phyloP scores from a whole-genome alignment of 2,329 filamentous ascomycete genomes.

The Didymella keratinophila region DNA sequence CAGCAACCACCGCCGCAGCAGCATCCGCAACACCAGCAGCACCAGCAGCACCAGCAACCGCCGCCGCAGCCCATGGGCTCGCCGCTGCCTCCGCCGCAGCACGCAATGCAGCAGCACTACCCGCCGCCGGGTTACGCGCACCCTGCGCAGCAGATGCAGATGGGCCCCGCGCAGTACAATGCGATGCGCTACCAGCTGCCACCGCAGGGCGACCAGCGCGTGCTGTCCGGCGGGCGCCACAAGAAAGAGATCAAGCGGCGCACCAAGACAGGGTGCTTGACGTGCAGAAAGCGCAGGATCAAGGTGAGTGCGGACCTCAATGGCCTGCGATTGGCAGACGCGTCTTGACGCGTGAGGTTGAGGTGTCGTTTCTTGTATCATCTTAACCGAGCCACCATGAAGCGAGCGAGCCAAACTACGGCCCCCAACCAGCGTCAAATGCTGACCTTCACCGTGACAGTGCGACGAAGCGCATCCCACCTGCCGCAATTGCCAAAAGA shows the following conservation, averaged over 20 bases:
- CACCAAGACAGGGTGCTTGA: conserved; percentile 75
- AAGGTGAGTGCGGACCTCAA: conserved; percentile 63
- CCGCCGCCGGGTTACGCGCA: conserved; percentile 51
- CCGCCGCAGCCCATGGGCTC: conserved; percentile 59
- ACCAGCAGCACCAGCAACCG: conserved; percentile 37
- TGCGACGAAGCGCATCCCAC: conserved; percentile 95
- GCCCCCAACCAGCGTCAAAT: conserved; percentile 33
- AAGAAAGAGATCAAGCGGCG: conserved; percentile 78
- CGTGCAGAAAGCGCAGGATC: conserved; percentile 68
- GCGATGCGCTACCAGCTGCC: conserved; percentile 65
- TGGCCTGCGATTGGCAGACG: conserved; percentile 37
- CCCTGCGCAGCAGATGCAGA: conserved; percentile 59
- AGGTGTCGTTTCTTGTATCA: conserved; percentile 22
- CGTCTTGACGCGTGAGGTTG: conserved; percentile 37
- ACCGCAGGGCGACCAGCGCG: conserved; percentile 58
- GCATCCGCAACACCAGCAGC: conserved; percentile 58
- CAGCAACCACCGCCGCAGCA: conserved; percentile 51
- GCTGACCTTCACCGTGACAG: conserved; percentile 59
- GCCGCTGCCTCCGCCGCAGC: conserved; percentile 62
- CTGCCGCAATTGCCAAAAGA: conserved; percentile 90
- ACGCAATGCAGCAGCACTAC: conserved; percentile 62
- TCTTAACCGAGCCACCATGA: conserved; percentile 50
- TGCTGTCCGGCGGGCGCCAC: conserved; percentile 69
- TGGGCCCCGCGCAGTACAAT: conserved; percentile 56
- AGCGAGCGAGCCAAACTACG: conserved; percentile 48